Base-by-base conservation (phyloP, 2,329 filamentous ascomycete species). In the Fonsecaea erecta region DNA sequence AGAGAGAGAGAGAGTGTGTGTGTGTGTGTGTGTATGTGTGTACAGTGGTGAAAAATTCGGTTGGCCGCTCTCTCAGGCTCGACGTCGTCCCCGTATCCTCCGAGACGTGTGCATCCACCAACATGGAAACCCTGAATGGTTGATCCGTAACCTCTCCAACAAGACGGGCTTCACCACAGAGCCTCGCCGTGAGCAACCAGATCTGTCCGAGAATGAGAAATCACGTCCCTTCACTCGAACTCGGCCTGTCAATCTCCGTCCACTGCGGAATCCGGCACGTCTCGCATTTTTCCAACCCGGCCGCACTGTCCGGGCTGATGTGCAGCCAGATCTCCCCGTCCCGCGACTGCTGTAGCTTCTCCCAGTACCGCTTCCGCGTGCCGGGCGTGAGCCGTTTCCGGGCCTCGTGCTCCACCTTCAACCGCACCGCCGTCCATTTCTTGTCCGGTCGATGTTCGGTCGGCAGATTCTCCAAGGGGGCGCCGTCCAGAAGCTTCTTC, bases 321-420 rank as follows among this genome's bases (percentile, higher is more conserved):
- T 71, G 69, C n/a, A 71, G 56, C 69, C 69, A 71, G n/a, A 67
- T 56, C 46, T 71, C 67, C 26, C 66, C 65, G 16, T 63, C 24
- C 1, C 65, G 58, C 18, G 32, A 56, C 40, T 54, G 43, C 34
- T 51, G 59, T 26, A 69, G 32, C 28, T 56, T 56, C 53, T 67
- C 30, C 66, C 66, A 67, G 37, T 69, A 70, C 21, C 60, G 61
- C 34, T 65, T 66, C 40, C 62, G 61, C 14, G 57, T 30, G 18
- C 67, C 64, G 8, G 69, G 69, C 5, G 48, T 64, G n/a, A 69
- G 35, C 40, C 64, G 58, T 43, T 71, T 69, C 11, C 61, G 35
- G 2, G 52, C 65, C 46, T 90, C 85, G 71, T 89, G 81, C 26
- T 81, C 80, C 46, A 90, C 85, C 70, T 81, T 83, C 56, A 89